Evolutionary conservation across 2,329 filamentous ascomycete genomes (phyloP), one percentile per base, ranked within the genome.

Genomic region (Teratosphaeria nubilosa): DNA sequence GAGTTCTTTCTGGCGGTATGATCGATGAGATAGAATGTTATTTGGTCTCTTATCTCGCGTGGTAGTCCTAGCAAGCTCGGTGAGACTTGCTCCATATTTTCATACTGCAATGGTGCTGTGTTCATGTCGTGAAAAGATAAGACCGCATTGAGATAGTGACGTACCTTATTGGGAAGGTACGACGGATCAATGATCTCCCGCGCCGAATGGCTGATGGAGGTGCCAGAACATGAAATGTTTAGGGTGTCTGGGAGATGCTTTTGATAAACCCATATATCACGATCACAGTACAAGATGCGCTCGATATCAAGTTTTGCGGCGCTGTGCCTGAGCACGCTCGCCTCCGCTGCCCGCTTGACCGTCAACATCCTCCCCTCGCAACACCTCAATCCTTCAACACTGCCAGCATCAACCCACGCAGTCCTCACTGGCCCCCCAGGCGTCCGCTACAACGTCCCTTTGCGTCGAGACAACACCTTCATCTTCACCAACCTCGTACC

Each of bases 381-480:
- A 22, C 41, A 48, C n/a, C 41, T 48, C n/a, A 76, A 77, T 64
- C 74, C 78, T 52, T 72, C 77, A 24, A 72, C 70, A 16, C 76
- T 82, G 57, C 76, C 78, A 56, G 70, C 78, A 54, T 82, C 86
- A 56, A 86, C 85, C 24, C 77, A 86, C 68, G 82, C 81, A 60
- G 86, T 86, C 55, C 85, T 86, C 69, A 62, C 68, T 11, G 68
- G 70, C 20, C 63, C 69, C 22, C 71, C 74, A 50, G 76, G 76
- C 20, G 74, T 72, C 10, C 71, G 72, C 45, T 68, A 80, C 60
- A 76, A 80, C 27, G 84, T 88, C 13, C 85, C 86, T 10, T 76
- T 96, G 10, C 85, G 86, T 13, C 76, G 80, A 48, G 74, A 79
- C 65, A 88, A 89, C 72, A 85, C 83, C 25, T 90, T 96, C 69